These are phyloP conservation scores for Ascochyta koolunga DNA, from an alignment of 2,329 filamentous ascomycete species.

Conservation along the genomic window DNA sequence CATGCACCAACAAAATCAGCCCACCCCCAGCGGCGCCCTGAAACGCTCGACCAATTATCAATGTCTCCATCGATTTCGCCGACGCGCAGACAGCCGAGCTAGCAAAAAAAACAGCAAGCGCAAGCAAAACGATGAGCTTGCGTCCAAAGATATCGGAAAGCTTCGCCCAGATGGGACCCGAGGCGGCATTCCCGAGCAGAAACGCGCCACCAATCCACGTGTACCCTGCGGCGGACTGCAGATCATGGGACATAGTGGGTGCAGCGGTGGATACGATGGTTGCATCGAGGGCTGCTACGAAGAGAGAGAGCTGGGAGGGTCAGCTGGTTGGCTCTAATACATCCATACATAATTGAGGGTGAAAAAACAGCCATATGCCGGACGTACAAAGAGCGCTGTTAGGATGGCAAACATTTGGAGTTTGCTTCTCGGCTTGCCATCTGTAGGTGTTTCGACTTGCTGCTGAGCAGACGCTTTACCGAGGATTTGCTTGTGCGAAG, in stretches of 20 bases:
- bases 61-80: slow-evolving; percentile 62
- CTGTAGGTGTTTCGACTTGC: not conserved
- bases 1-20: slow-evolving; percentile 66
- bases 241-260: slow-evolving; percentile 67
- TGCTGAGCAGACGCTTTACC: not conserved
- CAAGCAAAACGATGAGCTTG: slow-evolving; percentile 59
- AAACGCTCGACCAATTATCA: slow-evolving; percentile 65
- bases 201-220: slow-evolving; percentile 80
- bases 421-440: slow-evolving; percentile 30
- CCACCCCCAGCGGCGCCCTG: slow-evolving; percentile 70
- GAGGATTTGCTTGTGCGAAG: slow-evolving; percentile 3
- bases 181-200: slow-evolving; percentile 71
- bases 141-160: slow-evolving; percentile 64
- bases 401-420: slow-evolving; percentile 38
- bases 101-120: slow-evolving; percentile 64
- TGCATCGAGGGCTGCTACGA: slow-evolving; percentile 53
- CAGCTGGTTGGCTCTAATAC: too few species aligned
- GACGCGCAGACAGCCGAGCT: slow-evolving; percentile 65
- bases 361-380: too few species aligned
- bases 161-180: slow-evolving; percentile 73
- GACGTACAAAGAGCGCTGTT: slow-evolving; percentile 42
- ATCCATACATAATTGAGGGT: not conserved
- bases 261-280: slow-evolving; percentile 71
- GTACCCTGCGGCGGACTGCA: slow-evolving; percentile 72
- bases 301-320: slow-evolving; percentile 43